phyloP scores from a whole-genome alignment of 2,329 filamentous ascomycete species.

The Pyrenophora graminea region DNA sequence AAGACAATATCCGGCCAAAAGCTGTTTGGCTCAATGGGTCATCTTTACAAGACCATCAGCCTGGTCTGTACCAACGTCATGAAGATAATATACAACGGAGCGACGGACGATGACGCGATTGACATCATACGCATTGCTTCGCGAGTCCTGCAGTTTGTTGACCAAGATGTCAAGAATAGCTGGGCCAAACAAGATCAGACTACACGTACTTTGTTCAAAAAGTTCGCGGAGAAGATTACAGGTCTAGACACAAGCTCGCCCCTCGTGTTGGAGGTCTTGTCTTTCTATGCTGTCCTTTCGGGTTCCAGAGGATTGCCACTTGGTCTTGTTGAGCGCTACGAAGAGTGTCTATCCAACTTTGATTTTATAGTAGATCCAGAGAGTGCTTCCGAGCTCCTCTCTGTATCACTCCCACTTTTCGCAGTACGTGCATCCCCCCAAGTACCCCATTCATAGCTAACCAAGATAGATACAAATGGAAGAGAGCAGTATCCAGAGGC shows the following conservation, averaged over 20 bases:
- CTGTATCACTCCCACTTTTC: constrained; percentile 31
- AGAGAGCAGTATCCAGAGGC: constrained; percentile 14
- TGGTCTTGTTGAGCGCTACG: constrained; percentile 30
- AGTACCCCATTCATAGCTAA: constrained; percentile 6
- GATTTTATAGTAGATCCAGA: constrained; percentile 15
- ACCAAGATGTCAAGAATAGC: constrained; percentile 19
- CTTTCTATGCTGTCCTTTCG: constrained; percentile 36
- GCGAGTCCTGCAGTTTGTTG: constrained; percentile 30
- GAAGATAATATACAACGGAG: constrained; percentile 32
- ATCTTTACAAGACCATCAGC: constrained; percentile 36
- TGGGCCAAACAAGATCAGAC: constrained; percentile 31
- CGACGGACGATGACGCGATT: constrained; percentile 32
- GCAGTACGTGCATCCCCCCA: constrained; percentile 25
- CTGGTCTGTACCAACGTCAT: constrained; percentile 39
- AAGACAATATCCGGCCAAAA: constrained; percentile 37
- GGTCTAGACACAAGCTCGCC: constrained; percentile 21
- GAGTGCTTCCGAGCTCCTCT: constrained; percentile 23
- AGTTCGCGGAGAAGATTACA: constrained; percentile 36
- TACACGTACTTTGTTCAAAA: constrained; percentile 23
- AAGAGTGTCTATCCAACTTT: constrained; percentile 18
- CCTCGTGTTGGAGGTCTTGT: constrained; percentile 38
- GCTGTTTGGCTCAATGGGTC: constrained; percentile 33
- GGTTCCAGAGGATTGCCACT: constrained; percentile 21
- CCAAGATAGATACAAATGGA: constrained; percentile 24
- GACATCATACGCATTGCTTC: constrained; percentile 43